These are phyloP conservation scores for Phytopythium delawarense DNA, from an alignment of 352 stramenopile species.

Conservation along the genomic window DNA sequence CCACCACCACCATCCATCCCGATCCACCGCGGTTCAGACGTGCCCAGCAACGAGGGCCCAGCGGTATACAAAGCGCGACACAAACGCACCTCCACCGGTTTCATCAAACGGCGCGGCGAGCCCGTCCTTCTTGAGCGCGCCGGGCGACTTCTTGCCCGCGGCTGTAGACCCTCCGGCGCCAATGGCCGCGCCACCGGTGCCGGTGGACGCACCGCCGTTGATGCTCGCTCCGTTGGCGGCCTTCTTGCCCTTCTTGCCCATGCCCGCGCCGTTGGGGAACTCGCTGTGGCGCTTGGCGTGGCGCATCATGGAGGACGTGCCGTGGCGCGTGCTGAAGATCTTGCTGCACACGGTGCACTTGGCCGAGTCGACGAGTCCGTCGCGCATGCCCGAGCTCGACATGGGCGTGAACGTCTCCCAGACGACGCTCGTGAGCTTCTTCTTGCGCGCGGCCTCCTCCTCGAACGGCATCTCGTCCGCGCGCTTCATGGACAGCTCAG, in stretches of 20 bases:
- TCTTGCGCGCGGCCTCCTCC: constrained; percentile 62
- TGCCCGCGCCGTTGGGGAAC: constrained; percentile 44
- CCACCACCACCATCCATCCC: not conserved
- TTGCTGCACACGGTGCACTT: constrained; percentile 76
- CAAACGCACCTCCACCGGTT: constrained; percentile 45
- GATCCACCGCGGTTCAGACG: not conserved
- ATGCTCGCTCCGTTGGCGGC: constrained; percentile 16
- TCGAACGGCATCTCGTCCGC: constrained; percentile 57
- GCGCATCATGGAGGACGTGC: constrained; percentile 81
- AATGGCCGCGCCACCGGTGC: not conserved
- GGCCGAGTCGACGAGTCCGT: constrained; percentile 66
- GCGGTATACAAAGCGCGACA: constrained; percentile 4
- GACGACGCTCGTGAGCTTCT: constrained; percentile 80
- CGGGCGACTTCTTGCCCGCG: constrained; percentile 37
- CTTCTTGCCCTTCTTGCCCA: constrained; percentile 56
- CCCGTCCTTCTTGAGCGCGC: constrained; percentile 40
- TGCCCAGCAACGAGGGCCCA: constrained; percentile 1
- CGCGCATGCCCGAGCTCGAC: constrained; percentile 53
- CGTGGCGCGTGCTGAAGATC: constrained; percentile 75
- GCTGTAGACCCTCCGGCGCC: not conserved
- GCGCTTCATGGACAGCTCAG: constrained; percentile 44
- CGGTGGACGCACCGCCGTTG: constrained; percentile 13
- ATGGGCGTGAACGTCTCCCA: constrained; percentile 81
- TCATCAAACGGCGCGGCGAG: constrained; percentile 44
- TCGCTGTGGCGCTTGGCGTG: constrained; percentile 76